phyloP scores from a whole-genome alignment of 2,329 filamentous ascomycete species.

The Apiospora koreana region DNA sequence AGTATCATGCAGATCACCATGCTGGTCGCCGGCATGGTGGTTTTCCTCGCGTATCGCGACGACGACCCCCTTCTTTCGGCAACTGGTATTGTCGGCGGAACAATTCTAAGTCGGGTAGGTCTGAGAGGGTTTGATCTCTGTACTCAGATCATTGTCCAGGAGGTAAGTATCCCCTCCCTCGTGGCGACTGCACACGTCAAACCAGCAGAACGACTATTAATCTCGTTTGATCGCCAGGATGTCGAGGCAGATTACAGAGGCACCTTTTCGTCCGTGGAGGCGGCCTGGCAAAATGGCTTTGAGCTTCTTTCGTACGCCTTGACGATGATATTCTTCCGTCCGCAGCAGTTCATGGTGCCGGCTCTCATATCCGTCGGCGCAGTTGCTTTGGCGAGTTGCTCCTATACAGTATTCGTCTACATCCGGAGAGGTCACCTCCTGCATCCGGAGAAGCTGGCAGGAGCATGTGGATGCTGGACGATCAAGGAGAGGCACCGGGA shows the following conservation, averaged over 20 bases:
- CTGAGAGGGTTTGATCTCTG: constrained; percentile 64
- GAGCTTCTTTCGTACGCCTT: constrained; percentile 67
- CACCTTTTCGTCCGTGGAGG: constrained; percentile 68
- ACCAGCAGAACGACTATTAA: neutral
- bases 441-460: constrained; percentile 37
- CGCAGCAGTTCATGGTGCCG: constrained; percentile 66
- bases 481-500: neutral
- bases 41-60: constrained; percentile 7
- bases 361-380: constrained; percentile 58
- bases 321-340: constrained; percentile 65
- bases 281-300: constrained; percentile 68
- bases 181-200: neutral
- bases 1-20: constrained; percentile 66
- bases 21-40: constrained; percentile 43
- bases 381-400: constrained; percentile 46
- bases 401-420: constrained; percentile 60
- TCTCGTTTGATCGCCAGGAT: constrained; percentile 38
- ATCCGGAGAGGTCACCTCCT: constrained; percentile 61
- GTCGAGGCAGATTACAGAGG: constrained; percentile 60
- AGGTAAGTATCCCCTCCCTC: constrained; percentile 40
- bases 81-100: constrained; percentile 48
- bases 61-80: constrained; percentile 39
- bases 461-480: neutral
- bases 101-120: constrained; percentile 58
- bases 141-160: constrained; percentile 61